A percentile compares a stretch with the other conserved stretches of the same genome.
Conservation (phyloP, 192 early-diverging fungal genomes). For the Umbelopsis ramanniana region DNA sequence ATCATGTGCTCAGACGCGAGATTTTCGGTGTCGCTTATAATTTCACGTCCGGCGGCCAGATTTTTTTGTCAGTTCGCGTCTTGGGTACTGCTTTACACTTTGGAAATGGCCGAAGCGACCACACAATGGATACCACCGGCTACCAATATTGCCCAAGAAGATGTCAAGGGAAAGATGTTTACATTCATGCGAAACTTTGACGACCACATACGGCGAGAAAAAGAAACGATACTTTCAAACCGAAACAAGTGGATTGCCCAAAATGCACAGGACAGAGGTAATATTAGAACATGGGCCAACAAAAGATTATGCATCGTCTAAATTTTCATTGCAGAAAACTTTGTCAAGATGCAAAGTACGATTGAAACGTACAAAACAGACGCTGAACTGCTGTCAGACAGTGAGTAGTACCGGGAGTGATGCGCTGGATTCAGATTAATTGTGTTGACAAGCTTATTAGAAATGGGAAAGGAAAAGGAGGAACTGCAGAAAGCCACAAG, state of each 20-base stretch:
- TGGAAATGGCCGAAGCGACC: not conserved
- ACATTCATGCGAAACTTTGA: constrained; percentile 15
- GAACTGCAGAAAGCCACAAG: constrained; percentile 6
- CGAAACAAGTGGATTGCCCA: constrained; percentile 17
- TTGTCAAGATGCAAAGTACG: not conserved
- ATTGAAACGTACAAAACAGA: constrained; percentile 20
- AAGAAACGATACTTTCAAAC: constrained; percentile 1
- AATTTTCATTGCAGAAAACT: not conserved
- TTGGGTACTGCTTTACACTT: not conserved
- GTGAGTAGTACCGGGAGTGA: not conserved
- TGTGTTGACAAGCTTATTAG: not conserved
- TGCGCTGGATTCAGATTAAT: not conserved
- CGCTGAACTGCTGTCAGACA: constrained; percentile 10
- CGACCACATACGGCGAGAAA: constrained; percentile 10
- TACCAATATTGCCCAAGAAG: constrained; percentile 8
- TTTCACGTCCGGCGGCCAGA: not conserved
- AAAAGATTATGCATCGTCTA: not conserved
- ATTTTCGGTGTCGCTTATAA: not conserved
- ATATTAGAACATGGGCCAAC: not conserved
- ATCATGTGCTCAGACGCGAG: constrained; percentile 11
- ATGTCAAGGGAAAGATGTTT: constrained; percentile 7
- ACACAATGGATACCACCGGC: constrained; percentile 18
- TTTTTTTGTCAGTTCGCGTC: not conserved
- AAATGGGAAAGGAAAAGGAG: constrained; percentile 15
- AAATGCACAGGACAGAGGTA: constrained; percentile 22